Percentiles rank a stretch among this genome's conserved stretches.
Evolutionary conservation across 2,329 filamentous ascomycete genomes (phyloP).

Genomic region (Verticillium alfalfae): DNA sequence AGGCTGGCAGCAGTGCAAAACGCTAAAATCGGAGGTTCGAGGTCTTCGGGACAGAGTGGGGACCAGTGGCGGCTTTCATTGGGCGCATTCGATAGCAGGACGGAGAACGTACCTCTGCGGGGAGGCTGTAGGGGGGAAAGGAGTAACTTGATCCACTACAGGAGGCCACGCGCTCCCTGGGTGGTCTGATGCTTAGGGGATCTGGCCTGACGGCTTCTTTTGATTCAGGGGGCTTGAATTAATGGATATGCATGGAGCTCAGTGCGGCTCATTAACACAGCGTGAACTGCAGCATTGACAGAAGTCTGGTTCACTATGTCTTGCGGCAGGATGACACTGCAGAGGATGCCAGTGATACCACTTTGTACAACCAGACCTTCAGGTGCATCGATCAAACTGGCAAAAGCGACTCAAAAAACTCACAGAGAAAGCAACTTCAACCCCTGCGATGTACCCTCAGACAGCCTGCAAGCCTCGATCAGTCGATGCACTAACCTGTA

Average conservation of each 20-base stretch:
- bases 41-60: neutral
- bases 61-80: neutral
- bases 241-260: too few species aligned
- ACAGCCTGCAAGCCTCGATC: neutral
- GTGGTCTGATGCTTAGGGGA: neutral
- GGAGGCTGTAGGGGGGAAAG: neutral
- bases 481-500: neutral
- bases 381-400: too few species aligned
- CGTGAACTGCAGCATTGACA: too few species aligned
- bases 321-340: too few species aligned
- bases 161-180: neutral
- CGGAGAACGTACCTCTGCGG: neutral
- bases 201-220: neutral
- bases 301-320: too few species aligned
- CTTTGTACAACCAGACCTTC: too few species aligned
- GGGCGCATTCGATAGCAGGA: neutral
- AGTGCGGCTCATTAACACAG: too few species aligned
- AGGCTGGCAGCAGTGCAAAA: neutral
- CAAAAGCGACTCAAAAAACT: too few species aligned
- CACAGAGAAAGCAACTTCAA: neutral
- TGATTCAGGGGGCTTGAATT: neutral
- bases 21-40: constrained; percentile 2
- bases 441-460: neutral
- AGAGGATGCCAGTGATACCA: too few species aligned
- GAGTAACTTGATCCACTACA: neutral